Evolutionary conservation across 2,329 filamentous ascomycete genomes (phyloP).

Genomic region (Albifimbria verrucaria): DNA sequence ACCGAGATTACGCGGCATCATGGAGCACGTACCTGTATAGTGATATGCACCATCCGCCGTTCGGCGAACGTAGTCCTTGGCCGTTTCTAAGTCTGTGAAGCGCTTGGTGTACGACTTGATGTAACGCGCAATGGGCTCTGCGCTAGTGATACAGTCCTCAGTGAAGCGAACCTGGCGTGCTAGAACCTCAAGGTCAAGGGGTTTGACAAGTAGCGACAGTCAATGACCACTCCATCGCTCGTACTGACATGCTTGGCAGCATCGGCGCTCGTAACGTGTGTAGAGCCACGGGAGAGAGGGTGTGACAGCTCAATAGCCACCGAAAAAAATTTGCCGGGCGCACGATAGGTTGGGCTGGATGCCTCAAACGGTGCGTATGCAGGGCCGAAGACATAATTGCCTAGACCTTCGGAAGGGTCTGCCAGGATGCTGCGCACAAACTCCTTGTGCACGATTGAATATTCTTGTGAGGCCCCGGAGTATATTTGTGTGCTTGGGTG

Average conservation of each 20-base stretch:
- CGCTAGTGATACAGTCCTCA: conserved; percentile 29
- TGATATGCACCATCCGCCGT: conserved; percentile 2
- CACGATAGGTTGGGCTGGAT: conserved; percentile 1
- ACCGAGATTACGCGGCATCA: conserved; percentile 7
- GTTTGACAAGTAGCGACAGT: conserved; percentile 53
- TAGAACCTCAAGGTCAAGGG: conserved; percentile 54
- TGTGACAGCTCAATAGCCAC: conserved; percentile 55
- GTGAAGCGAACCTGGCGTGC: conserved; percentile 39
- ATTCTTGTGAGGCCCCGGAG: neutral
- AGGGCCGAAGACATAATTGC: neutral
- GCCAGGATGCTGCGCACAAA: neutral
- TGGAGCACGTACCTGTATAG: conserved; percentile 8
- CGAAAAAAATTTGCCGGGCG: conserved; percentile 39
- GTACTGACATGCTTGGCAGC: conserved; percentile 33
- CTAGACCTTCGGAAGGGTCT: neutral
- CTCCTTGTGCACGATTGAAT: neutral
- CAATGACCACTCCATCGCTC: conserved; percentile 33
- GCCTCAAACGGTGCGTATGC: neutral
- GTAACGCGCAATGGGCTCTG: conserved; percentile 32
- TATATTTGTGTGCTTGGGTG: neutral
- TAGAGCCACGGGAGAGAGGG: conserved; percentile 55
- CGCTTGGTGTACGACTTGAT: conserved; percentile 26
- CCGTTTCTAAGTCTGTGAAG: neutral
- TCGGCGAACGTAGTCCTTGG: neutral
- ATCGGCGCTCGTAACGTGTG: conserved; percentile 49